phyloP scores from a whole-genome alignment of 768 basidiomycete species.

The Rossbeevera mucosa region DNA sequence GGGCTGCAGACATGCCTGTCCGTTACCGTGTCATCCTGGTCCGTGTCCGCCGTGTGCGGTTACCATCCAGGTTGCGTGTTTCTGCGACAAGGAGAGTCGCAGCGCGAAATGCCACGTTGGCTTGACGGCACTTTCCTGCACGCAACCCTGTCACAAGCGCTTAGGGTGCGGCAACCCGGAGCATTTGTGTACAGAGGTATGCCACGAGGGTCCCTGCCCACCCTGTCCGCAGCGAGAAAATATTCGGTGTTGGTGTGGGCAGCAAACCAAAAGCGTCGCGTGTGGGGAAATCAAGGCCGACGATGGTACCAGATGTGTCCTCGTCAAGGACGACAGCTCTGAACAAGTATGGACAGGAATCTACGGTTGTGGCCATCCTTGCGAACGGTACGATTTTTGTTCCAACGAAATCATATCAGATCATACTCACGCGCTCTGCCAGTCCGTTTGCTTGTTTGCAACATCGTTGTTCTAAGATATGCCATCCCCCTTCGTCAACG shows the following conservation, averaged over 20 bases:
- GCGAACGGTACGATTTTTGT: constrained; percentile 45
- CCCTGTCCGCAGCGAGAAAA: constrained; percentile 54
- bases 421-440: background rate
- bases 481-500: constrained; percentile 66
- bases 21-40: constrained; percentile 86
- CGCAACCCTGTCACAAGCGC: constrained; percentile 34
- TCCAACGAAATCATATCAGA: background rate
- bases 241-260: constrained; percentile 79
- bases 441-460: constrained; percentile 72
- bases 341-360: constrained; percentile 61
- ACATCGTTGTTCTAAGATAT: constrained; percentile 69
- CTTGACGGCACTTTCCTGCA: constrained; percentile 37
- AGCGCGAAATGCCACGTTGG: constrained; percentile 44
- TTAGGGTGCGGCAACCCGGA: constrained; percentile 60
- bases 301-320: constrained; percentile 31
- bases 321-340: constrained; percentile 26
- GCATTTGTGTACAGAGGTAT: constrained; percentile 65
- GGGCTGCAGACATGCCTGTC: constrained; percentile 76
- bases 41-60: constrained; percentile 94
- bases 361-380: constrained; percentile 56
- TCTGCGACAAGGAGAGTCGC: constrained; percentile 58
- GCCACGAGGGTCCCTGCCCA: constrained; percentile 75
- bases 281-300: constrained; percentile 64
- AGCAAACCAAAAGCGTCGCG: constrained; percentile 46
- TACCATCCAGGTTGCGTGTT: constrained; percentile 70